Conservation (phyloP, 345 rosid species). For the Rubroshorea leprosula region DNA sequence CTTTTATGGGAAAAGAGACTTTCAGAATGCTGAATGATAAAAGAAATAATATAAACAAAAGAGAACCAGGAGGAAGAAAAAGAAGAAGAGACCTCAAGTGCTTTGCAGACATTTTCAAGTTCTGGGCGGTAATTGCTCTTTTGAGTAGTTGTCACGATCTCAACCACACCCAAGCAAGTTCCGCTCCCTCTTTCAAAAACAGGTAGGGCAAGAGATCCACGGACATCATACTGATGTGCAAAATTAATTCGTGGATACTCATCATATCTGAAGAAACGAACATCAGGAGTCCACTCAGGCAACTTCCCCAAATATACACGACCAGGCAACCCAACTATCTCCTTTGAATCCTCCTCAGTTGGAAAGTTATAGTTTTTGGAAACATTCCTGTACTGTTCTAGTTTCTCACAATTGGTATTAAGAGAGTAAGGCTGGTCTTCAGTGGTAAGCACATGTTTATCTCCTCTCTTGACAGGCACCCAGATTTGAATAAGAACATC, state of each 20-base stretch:
- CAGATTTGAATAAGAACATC: slow-evolving; percentile 77
- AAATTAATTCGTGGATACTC: slow-evolving; percentile 68
- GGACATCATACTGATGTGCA: slow-evolving; percentile 59
- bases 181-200: slow-evolving; percentile 70
- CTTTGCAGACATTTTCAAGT: slow-evolving; percentile 74
- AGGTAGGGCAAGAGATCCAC: slow-evolving; percentile 86
- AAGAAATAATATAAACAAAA: too few relatives aligned
- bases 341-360: slow-evolving; percentile 61
- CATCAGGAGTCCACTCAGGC: slow-evolving; percentile 98
- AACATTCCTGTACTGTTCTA: slow-evolving; percentile 56
- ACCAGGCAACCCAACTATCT: slow-evolving; percentile 69
- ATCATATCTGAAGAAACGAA: slow-evolving; percentile 57
- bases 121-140: slow-evolving; percentile 61
- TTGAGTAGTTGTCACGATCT: slow-evolving; percentile 69
- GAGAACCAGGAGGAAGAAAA: not conserved
- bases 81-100: slow-evolving; percentile 73
- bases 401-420: slow-evolving; percentile 48
- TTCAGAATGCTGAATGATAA: too few relatives aligned
- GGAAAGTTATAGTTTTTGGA: slow-evolving; percentile 63
- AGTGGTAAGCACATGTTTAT: slow-evolving; percentile 68
- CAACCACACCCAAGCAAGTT: slow-evolving; percentile 83
- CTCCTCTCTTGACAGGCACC: slow-evolving; percentile 71
- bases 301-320: slow-evolving; percentile 69
- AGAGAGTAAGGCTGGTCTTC: slow-evolving; percentile 62
- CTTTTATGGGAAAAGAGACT: not conserved